Conservation (phyloP, 2,329 filamentous ascomycete genomes). For the Conoideocrella luteorostrata region DNA sequence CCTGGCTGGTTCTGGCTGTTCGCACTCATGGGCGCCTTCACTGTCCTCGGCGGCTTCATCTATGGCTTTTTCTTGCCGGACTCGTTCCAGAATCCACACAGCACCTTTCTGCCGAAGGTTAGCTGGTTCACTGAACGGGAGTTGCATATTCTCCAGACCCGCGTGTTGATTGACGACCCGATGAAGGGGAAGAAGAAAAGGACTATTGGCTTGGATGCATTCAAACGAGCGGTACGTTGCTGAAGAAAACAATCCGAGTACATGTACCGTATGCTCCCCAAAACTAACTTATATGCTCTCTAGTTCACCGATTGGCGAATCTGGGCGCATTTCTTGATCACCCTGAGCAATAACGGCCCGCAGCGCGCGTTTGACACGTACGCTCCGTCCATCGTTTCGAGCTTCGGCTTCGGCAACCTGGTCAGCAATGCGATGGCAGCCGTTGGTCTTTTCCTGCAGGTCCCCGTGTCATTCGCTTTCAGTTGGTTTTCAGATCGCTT, state of each 20-base stretch:
- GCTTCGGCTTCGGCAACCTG: constrained; percentile 43
- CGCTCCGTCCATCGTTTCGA: constrained; percentile 45
- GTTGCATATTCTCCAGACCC: constrained; percentile 33
- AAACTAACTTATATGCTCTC: neutral
- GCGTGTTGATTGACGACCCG: constrained; percentile 36
- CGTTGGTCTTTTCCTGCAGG: constrained; percentile 46
- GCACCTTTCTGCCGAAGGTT: constrained; percentile 31
- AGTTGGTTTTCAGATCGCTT: constrained; percentile 47
- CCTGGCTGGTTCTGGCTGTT: constrained; percentile 55
- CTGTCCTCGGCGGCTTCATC: constrained; percentile 35
- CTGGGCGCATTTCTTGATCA: constrained; percentile 46
- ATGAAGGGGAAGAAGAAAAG: constrained; percentile 43
- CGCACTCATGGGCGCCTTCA: constrained; percentile 45
- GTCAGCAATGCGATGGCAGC: constrained; percentile 47
- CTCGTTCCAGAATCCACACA: constrained; percentile 35
- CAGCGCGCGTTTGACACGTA: constrained; percentile 45
- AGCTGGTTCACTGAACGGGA: constrained; percentile 32
- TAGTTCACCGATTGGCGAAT: constrained; percentile 44
- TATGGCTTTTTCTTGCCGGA: constrained; percentile 38
- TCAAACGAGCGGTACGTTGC: constrained; percentile 37
- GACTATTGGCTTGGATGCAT: constrained; percentile 35
- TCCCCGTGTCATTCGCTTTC: constrained; percentile 45
- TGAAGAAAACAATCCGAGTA: too few species aligned
- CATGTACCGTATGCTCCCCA: too few species aligned
- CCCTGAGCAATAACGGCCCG: constrained; percentile 41